Base-by-base conservation (phyloP, 768 basidiomycete species). In the Mrakia frigida region DNA sequence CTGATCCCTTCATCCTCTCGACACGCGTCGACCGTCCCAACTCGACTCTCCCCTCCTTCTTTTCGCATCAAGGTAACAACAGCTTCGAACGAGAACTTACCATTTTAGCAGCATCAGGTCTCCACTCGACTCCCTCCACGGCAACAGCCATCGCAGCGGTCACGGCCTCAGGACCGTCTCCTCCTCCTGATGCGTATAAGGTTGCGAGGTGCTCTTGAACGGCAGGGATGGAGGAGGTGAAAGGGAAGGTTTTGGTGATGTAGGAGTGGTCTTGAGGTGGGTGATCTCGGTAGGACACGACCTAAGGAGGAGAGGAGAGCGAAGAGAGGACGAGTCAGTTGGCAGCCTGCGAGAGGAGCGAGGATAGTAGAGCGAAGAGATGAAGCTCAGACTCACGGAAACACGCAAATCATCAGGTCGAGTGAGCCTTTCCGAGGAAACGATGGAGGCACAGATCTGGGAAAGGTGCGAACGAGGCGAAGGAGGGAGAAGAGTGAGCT, bases 231-330 rank as follows among this genome's bases (percentile, higher is more conserved):
- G 65, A 59, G 4, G 77, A 68, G 9, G 77, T 68, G 53, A 70
- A 77, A 21, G 72, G 65, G 18, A 74, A 53, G 56, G 43, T 56
- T 37, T 65, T 75, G 46, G 67, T 75, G 74, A 75, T 63, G 68
- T 63, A 68, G 7, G 70, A 72, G 53, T 77, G 77, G 60, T 77
- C 77, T 67, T 77, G 77, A 28, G 77, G 77, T 25, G 77, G 77
- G 71, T 77, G 77, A 33, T 77, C 77, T 37, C 77, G 65, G 39
- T 77, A 77, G 28, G 71, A 60, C 67, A 77, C 56, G 67, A 77
- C 68, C 70, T 75, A n/a, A 3, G 5, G 33, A 28, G 39, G 31
- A 16, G 9, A 7, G 18, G 13, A 33, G 28, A 53, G 61, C 14
- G 46, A 31, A 33, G 28, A 14, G 9, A 23, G 1, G n/a, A 9